Base-by-base conservation (phyloP, 345 rosid species). In the Erodium maritimum region DNA sequence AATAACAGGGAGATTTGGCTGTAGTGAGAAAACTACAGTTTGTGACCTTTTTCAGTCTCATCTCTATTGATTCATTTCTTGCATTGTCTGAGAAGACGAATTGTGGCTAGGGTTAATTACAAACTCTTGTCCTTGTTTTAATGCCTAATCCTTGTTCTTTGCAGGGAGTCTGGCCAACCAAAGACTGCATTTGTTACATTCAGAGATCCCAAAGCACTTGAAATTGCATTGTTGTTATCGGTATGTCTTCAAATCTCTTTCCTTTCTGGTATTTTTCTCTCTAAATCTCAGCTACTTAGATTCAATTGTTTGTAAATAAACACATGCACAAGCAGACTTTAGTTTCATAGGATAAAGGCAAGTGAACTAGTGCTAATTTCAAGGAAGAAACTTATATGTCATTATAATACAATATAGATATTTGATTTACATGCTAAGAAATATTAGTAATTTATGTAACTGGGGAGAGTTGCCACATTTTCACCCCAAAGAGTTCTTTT, bases 161-260 rank as follows among this genome's bases (percentile, higher is more conserved):
- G 79, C 74, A 86, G 87, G 18, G 96, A 87, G 56, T 42, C 76
- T 68, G 83, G 78, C 5, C 64, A 73, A 23, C 69, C 74, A 46
- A 75, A 72, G 75, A 68, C 79, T 23, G 96, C 88, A 5, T 89
- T 70, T 76, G 99, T 93, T 53, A 87, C 91, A 19, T 93, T 93
- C 80, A 77, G 70, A 65, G 95, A 93, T 37, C 79, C 95, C 0
- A 85, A 83, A 73, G 95, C 99, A 19, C 84, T 93, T 42, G 87
- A 89, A 83, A 93, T 93, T 23, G 99, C 99, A 0, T 73, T 89
- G 65, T 74, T 87, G 55, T 79, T 86, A 74, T 83, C 96, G 77
- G 95, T 83, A 42, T 5, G 77, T 70, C 24, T 42, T 42, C 48
- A 42, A 14, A 20, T 3, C 17, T 11, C 11, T 48, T 25, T 52